Evolutionary conservation across 345 rosid species (phyloP).

Genomic region (Citrus trifoliata): DNA sequence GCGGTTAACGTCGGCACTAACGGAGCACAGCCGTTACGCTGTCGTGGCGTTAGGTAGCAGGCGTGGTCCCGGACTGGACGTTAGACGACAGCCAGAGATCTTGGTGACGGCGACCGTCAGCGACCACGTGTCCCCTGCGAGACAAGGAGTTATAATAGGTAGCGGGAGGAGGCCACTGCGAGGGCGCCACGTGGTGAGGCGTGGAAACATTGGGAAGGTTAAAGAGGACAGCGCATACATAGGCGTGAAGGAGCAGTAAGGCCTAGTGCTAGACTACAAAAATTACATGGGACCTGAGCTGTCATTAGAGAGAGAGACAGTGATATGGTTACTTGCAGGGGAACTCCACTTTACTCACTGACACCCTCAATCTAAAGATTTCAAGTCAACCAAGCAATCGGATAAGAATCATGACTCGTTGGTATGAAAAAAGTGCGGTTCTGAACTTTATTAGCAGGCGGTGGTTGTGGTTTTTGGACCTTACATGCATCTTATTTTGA

Average conservation of each 20-base stretch:
- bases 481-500: too few species aligned
- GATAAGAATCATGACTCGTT: not conserved
- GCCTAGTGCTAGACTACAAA: slow-evolving; percentile 9
- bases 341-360: not conserved
- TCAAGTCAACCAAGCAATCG: not conserved
- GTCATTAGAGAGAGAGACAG: not conserved
- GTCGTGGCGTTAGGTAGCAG: slow-evolving; percentile 47
- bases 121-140: slow-evolving; percentile 25
- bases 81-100: slow-evolving; percentile 38
- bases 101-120: slow-evolving; percentile 21
- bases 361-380: not conserved
- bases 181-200: slow-evolving; percentile 16
- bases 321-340: not conserved
- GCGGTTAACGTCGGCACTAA: slow-evolving; percentile 4
- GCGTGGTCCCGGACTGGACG: slow-evolving; percentile 9
- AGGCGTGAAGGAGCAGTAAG: slow-evolving; percentile 12
- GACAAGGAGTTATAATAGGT: slow-evolving; percentile 1
- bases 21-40: slow-evolving; percentile 27
- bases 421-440: too few species aligned
- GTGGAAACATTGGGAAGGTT: slow-evolving; percentile 24
- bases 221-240: slow-evolving; percentile 22
- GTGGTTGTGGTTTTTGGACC: too few species aligned
- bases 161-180: not conserved
- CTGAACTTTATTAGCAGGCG: too few species aligned
- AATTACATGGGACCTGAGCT: not conserved